Evolutionary conservation across 1,284 basidiomycete genomes (phyloP), one percentile per base, ranked within the genome.

Genomic region (Ustilago xerochloae): DNA sequence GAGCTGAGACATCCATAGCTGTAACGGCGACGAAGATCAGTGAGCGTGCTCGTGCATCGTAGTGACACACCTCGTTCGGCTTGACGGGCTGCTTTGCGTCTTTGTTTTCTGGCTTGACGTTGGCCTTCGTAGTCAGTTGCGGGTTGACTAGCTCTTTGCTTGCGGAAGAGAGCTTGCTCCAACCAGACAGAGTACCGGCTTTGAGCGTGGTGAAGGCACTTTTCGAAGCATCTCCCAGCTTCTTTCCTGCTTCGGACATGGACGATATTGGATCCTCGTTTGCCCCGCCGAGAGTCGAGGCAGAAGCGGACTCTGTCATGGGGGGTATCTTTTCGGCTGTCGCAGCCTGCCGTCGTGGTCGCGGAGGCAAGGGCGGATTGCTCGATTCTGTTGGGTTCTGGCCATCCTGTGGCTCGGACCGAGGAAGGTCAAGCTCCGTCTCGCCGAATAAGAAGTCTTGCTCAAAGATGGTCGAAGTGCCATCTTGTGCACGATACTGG

Each of bases 41-140:
- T 22, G 80, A 78, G 1, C 80, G 60, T 4, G 79, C 77, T 10
- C 79, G 59, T 3, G 80, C 74, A 28, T 81, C 79, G 47, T 81
- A 81, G 56, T 81, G 80, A 55, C 72, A 81, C 16, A 70, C 54
- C 29, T 81, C 80, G 50, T 78, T 81, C 9, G 80, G 80, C 61
- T 80, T 79, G 59, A 74, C 65, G 3, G 75, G 67, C 46, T 64
- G 54, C 45, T 65, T 69, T 4, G 43, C 24, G 16, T 57, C 39
- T 13, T 60, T 55, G 32, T 18, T 16, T 1, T 47, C 26, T 20
- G 49, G 18, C 45, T 53, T 54, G 18, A 18, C 13, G 4, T 36
- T 18, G 24, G 38, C 5, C 6, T 61, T 54, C 6, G 58, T 28
- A 6, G 41, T 22, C 20, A 16, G 13, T n/a, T 54, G 51, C 8